Percentiles rank a stretch among this genome's conserved stretches.
Evolutionary conservation across 2,329 filamentous ascomycete genomes (phyloP).

Genomic region (Plectosphaerella sp.): DNA sequence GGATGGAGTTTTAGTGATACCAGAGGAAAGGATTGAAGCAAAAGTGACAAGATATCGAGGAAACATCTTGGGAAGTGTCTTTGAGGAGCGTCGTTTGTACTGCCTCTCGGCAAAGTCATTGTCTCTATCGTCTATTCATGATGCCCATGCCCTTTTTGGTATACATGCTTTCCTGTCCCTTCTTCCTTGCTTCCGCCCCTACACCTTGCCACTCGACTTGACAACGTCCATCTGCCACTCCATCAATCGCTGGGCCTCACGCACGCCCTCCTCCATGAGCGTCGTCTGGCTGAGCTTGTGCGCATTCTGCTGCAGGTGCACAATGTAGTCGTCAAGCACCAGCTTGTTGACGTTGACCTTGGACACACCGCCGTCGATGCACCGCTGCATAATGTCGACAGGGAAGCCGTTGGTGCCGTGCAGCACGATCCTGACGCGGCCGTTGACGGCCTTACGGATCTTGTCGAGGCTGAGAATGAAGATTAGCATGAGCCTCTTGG

Average conservation of each 20-base stretch:
- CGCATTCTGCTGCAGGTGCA: conserved; percentile 33
- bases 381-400: conserved; percentile 42
- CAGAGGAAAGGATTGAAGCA: too few relatives aligned
- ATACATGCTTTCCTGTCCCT: too few relatives aligned
- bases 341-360: conserved; percentile 56
- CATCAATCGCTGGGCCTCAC: conserved; percentile 32
- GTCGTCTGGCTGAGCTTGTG: conserved; percentile 26
- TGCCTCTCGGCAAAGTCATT: too few relatives aligned
- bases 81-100: too few relatives aligned
- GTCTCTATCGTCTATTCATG: too few relatives aligned
- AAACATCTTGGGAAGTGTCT: too few relatives aligned
- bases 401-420: conserved; percentile 55
- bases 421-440: conserved; percentile 30
- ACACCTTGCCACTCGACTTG: conserved; percentile 38
- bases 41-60: too few relatives aligned
- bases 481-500: not conserved
- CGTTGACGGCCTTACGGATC: conserved; percentile 2
- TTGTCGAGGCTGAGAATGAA: conserved; percentile 1
- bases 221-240: conserved; percentile 45
- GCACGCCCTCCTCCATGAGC: conserved; percentile 40
- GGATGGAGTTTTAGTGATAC: not conserved
- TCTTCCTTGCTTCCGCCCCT: not conserved
- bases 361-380: conserved; percentile 45
- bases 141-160: too few relatives aligned
- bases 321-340: conserved; percentile 40